Conservation (phyloP, 257 asterid genomes). For the Pogostemon cablin region DNA sequence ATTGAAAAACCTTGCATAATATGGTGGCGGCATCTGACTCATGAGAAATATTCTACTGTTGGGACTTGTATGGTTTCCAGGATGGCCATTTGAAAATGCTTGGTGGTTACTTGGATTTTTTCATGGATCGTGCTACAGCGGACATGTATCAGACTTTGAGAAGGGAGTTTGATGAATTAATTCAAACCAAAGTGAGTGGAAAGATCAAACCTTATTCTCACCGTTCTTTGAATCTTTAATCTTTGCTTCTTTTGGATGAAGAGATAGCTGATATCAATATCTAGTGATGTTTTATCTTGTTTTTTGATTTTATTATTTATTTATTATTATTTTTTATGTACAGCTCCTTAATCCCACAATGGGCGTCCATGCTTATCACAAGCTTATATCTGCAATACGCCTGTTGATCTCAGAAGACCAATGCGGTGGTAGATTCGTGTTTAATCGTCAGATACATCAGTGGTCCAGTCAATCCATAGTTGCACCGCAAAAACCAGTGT, state of each 20-base stretch:
- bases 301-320: background rate
- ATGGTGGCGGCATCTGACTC: no score
- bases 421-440: constrained; percentile 71
- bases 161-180: constrained; percentile 75
- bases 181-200: constrained; percentile 73
- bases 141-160: constrained; percentile 69
- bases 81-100: constrained; percentile 90
- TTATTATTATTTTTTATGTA: constrained; percentile 23
- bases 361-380: constrained; percentile 68
- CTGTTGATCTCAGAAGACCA: constrained; percentile 73
- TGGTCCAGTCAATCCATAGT: constrained; percentile 44
- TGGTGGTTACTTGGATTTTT: constrained; percentile 90
- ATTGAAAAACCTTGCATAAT: background rate
- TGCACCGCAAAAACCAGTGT: constrained; percentile 41
- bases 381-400: constrained; percentile 76
- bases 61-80: constrained; percentile 45
- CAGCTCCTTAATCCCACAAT: constrained; percentile 83
- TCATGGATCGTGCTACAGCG: constrained; percentile 69
- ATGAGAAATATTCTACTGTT: background rate
- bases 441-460: constrained; percentile 51
- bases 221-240: background rate
- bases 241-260: background rate
- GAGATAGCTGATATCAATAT: background rate
- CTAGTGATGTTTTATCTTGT: background rate
- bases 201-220: constrained; percentile 22